Percentiles rank a stretch among this genome's conserved stretches.
phyloP scores from a whole-genome alignment of 345 rosid genomes.

The Melaleuca alternifolia region DNA sequence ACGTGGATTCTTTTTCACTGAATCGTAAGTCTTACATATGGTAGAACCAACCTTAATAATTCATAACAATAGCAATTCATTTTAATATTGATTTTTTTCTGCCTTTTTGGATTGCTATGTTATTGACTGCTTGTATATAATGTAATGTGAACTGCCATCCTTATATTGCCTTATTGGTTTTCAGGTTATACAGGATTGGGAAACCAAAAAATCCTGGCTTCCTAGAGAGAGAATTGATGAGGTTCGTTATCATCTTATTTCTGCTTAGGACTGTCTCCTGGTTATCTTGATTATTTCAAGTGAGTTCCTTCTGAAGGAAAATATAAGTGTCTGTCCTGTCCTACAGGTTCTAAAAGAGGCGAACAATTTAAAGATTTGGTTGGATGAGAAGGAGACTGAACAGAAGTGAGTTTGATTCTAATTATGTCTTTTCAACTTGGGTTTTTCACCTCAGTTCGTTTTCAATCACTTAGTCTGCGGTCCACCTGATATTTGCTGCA shows the following conservation, averaged over 20 bases:
- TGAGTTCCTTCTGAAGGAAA: not conserved
- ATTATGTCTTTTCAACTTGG: not conserved
- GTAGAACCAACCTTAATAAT: not conserved
- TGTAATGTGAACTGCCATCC: not conserved
- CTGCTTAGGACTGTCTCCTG: not conserved
- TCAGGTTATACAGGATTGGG: slow-evolving; percentile 68
- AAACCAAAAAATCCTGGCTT: slow-evolving; percentile 77
- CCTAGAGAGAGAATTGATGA: slow-evolving; percentile 64
- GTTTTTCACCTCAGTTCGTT: not conserved
- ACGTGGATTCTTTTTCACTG: not conserved
- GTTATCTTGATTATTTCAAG: not conserved
- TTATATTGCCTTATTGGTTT: not conserved
- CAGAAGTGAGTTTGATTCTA: slow-evolving; percentile 53
- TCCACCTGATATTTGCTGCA: not conserved
- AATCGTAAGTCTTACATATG: not conserved
- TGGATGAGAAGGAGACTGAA: slow-evolving; percentile 72
- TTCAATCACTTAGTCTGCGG: not conserved
- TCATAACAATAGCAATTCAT: not conserved
- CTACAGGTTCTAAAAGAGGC: slow-evolving; percentile 50
- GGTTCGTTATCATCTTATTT: slow-evolving; percentile 27
- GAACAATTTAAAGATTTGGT: slow-evolving; percentile 68
- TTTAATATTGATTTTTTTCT: not conserved
- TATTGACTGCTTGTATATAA: not conserved
- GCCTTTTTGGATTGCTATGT: not conserved
- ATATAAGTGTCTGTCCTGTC: not conserved